These are phyloP conservation scores for Macrolepiota dolichaula DNA, from an alignment of 768 basidiomycete species.

Conservation along the genomic window DNA sequence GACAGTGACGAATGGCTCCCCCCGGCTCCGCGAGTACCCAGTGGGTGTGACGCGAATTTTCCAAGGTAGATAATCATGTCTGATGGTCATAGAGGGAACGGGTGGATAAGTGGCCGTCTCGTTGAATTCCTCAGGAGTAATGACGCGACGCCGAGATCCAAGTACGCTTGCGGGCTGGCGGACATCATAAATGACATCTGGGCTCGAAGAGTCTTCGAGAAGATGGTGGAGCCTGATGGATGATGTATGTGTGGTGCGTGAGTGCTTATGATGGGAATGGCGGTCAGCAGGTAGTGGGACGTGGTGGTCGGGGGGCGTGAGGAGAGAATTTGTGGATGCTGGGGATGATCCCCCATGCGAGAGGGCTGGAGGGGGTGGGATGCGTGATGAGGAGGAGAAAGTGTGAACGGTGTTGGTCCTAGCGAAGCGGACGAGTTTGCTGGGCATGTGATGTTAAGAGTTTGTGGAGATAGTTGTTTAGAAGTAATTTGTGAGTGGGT, in stretches of 20 bases:
- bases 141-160: background rate
- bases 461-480: background rate
- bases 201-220: background rate
- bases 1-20: conserved; percentile 6
- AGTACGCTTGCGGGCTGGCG: background rate
- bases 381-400: background rate
- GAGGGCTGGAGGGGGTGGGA: background rate
- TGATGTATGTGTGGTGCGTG: background rate
- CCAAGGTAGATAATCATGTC: conserved; percentile 7
- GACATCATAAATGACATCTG: conserved; percentile 5
- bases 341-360: background rate
- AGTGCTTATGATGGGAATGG: background rate
- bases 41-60: background rate
- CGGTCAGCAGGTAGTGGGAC: background rate
- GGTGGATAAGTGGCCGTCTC: conserved; percentile 2
- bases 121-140: background rate
- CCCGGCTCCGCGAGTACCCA: conserved; percentile 4
- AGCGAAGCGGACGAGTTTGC: conserved; percentile 7
- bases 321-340: conserved; percentile 4
- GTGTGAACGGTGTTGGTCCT: conserved; percentile 3
- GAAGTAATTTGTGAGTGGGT: background rate
- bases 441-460: background rate
- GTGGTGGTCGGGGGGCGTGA: conserved; percentile 1
- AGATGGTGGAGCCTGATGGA: conserved; percentile 1
- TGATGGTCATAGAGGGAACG: background rate